Evolutionary conservation across 208 protist species (phyloP).

Genomic region (Wallacemonas sp.): DNA sequence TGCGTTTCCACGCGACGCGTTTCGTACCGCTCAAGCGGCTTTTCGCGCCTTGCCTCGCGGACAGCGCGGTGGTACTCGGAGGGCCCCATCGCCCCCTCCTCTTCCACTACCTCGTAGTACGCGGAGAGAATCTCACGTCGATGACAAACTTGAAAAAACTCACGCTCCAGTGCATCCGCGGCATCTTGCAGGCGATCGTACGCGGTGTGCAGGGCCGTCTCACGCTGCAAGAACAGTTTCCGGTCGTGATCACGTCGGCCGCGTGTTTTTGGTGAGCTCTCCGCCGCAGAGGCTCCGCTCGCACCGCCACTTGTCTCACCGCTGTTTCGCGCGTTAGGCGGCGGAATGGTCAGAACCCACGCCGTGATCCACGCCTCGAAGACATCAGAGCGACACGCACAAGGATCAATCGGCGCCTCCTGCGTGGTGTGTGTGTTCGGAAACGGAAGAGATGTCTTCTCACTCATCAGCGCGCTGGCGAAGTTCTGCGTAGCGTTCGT

Average conservation of each 20-base stretch:
- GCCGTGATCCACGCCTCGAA: conserved; percentile 54
- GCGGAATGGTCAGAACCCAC: conserved; percentile 41
- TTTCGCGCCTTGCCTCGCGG: conserved; percentile 40
- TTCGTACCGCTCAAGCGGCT: conserved; percentile 43
- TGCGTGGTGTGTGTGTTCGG: background rate
- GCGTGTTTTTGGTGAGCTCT: background rate
- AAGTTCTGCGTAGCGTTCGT: background rate
- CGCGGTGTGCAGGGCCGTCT: conserved; percentile 26
- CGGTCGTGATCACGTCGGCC: conserved; percentile 18
- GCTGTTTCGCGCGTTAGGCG: conserved; percentile 16
- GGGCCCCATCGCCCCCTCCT: conserved; percentile 21
- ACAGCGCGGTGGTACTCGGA: conserved; percentile 48
- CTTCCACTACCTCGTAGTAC: conserved; percentile 72
- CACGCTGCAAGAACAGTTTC: conserved; percentile 27
- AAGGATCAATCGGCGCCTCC: conserved; percentile 26
- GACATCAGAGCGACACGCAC: conserved; percentile 19
- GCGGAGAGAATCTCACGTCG: conserved; percentile 39
- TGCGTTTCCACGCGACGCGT: conserved; percentile 26
- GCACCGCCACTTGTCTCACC: too few relatives aligned
- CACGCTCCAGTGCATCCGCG: conserved; percentile 33
- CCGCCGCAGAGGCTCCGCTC: background rate
- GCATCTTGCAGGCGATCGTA: conserved; percentile 40
- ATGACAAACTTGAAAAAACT: conserved; percentile 24
- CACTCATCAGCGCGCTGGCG: background rate
- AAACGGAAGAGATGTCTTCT: conserved; percentile 11